Conservation (phyloP, 2,329 filamentous ascomycete species). For the Podosphaera fusca region DNA sequence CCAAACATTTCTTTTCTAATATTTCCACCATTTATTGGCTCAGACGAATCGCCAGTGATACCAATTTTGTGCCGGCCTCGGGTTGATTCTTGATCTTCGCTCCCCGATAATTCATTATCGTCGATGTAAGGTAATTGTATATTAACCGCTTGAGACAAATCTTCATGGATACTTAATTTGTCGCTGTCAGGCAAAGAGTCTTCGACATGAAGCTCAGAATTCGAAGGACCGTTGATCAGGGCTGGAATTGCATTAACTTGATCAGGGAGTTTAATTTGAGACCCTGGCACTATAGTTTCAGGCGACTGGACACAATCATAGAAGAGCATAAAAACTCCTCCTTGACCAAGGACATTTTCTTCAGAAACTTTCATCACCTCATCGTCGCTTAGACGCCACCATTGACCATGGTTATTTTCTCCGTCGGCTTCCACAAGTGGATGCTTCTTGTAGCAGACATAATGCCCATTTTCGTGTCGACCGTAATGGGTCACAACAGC, state of each 20-base stretch:
- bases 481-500: constrained; percentile 79
- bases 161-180: neutral
- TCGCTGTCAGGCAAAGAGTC: neutral
- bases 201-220: neutral
- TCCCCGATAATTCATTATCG: neutral
- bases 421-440: constrained; percentile 17
- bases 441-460: constrained; percentile 70
- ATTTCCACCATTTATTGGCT: neutral
- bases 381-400: constrained; percentile 87
- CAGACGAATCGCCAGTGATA: neutral
- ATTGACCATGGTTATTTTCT: constrained; percentile 23
- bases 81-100: no score
- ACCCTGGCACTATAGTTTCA: neutral
- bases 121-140: neutral
- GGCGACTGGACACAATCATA: constrained; percentile 51
- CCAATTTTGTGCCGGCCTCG: neutral
- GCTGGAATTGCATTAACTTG: neutral
- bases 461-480: constrained; percentile 84
- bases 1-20: neutral
- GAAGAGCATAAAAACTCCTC: constrained; percentile 87
- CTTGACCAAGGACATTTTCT: constrained; percentile 47
- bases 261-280: neutral
- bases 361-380: constrained; percentile 55
- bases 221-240: neutral
- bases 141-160: neutral